These are phyloP conservation scores for Wickerhamomyces sp. DNA, from an alignment of 1,139 yeast species.

Conservation along the genomic window DNA sequence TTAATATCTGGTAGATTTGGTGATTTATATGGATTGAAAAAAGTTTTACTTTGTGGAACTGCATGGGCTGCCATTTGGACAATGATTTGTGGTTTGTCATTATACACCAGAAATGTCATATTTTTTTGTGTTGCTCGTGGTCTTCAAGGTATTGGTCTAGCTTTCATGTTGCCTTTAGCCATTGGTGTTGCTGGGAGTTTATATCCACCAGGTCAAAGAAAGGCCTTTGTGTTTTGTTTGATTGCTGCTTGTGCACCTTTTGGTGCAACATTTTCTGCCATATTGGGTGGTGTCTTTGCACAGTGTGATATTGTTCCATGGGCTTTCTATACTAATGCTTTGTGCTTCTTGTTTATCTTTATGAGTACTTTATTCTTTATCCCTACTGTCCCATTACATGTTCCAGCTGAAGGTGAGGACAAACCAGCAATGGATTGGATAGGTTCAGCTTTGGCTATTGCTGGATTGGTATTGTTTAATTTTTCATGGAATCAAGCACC, in stretches of 20 bases:
- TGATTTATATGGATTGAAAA: constrained; percentile 47
- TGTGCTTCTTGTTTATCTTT: constrained; percentile 31
- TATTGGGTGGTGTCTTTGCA: constrained; percentile 44
- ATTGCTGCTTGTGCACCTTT: constrained; percentile 53
- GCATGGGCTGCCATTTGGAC: constrained; percentile 40
- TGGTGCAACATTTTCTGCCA: constrained; percentile 47
- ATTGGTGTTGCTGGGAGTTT: constrained; percentile 46
- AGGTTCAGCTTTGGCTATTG: constrained; percentile 43
- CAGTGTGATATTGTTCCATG: constrained; percentile 46
- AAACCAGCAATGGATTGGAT: constrained; percentile 34
- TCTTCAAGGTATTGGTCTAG: constrained; percentile 51
- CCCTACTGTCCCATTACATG: constrained; percentile 29
- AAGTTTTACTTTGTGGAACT: constrained; percentile 40
- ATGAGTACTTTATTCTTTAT: constrained; percentile 29
- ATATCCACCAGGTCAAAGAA: constrained; percentile 41
- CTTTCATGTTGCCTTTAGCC: constrained; percentile 48
- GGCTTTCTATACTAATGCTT: constrained; percentile 44
- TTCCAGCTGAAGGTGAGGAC: constrained; percentile 6
- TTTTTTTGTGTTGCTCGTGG: constrained; percentile 50
- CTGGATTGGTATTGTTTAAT: constrained; percentile 44
- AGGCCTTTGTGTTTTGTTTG: constrained; percentile 45
- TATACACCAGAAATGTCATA: constrained; percentile 37
- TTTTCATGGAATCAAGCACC: constrained; percentile 56
- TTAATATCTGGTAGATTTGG: constrained; percentile 48
- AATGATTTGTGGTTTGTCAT: constrained; percentile 43